These are phyloP conservation scores for Clitocybe nebularis DNA, from an alignment of 1,284 basidiomycete genomes.

Conservation along the genomic window DNA sequence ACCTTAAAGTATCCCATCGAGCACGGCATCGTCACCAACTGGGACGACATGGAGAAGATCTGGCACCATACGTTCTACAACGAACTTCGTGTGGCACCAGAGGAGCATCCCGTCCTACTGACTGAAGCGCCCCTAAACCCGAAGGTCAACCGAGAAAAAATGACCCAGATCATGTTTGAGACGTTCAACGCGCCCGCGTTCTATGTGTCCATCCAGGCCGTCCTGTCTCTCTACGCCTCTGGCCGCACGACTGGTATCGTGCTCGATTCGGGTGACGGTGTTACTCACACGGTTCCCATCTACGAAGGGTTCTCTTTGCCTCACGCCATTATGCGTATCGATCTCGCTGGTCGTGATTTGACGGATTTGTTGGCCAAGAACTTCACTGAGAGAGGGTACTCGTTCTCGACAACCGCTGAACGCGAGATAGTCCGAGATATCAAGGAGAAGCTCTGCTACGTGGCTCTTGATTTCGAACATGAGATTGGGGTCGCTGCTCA, in stretches of 20 bases:
- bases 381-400: slow-evolving; percentile 91
- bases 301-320: slow-evolving; percentile 95
- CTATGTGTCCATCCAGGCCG: slow-evolving; percentile 93
- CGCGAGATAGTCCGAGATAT: slow-evolving; percentile 96
- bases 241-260: slow-evolving; percentile 93
- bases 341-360: slow-evolving; percentile 93
- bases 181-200: slow-evolving; percentile 94
- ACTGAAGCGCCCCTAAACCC: slow-evolving; percentile 94
- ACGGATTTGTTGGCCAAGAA: slow-evolving; percentile 93
- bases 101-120: slow-evolving; percentile 91
- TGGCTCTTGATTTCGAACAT: slow-evolving; percentile 95
- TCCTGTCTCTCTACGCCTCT: slow-evolving; percentile 89
- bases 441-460: slow-evolving; percentile 98
- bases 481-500: slow-evolving; percentile 92
- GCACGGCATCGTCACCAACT: slow-evolving; percentile 91
- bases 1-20: slow-evolving; percentile 87
- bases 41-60: slow-evolving; percentile 96
- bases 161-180: slow-evolving; percentile 98
- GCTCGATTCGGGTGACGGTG: slow-evolving; percentile 92
- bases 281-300: slow-evolving; percentile 91
- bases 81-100: slow-evolving; percentile 79
- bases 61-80: slow-evolving; percentile 93
- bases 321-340: slow-evolving; percentile 92
- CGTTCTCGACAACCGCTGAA: slow-evolving; percentile 92
- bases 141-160: slow-evolving; percentile 94